Percentiles rank a stretch among this genome's conserved stretches.
These are phyloP conservation scores for Tulasnella sp. DNA, from an alignment of 768 basidiomycete genomes.

Conservation along the genomic window DNA sequence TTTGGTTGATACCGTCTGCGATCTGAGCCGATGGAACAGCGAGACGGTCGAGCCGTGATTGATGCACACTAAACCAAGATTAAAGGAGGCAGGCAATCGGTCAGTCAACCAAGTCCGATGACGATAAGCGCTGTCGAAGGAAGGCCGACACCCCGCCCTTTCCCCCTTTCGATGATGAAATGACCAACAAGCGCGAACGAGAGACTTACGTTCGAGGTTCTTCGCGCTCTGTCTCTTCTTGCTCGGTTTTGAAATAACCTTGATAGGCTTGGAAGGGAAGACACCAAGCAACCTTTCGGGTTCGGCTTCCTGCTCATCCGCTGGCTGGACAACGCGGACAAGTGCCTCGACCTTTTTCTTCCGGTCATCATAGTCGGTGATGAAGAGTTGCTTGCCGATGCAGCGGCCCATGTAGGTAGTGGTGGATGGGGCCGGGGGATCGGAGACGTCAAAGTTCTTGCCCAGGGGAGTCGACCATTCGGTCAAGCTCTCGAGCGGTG, in stretches of 20 bases:
- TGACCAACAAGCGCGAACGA: neutral
- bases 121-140: neutral
- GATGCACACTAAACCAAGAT: constrained; percentile 59
- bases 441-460: constrained; percentile 55
- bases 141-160: neutral
- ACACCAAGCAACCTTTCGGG: constrained; percentile 74
- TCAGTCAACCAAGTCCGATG: neutral
- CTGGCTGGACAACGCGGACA: constrained; percentile 75
- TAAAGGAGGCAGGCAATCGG: constrained; percentile 1
- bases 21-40: constrained; percentile 88
- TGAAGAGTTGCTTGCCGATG: constrained; percentile 90
- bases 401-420: constrained; percentile 88
- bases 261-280: constrained; percentile 91
- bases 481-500: constrained; percentile 71
- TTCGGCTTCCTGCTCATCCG: constrained; percentile 70
- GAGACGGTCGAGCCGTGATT: constrained; percentile 94
- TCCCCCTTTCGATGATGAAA: neutral
- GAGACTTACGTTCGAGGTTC: constrained; percentile 71
- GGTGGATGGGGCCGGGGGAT: constrained; percentile 27
- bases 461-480: constrained; percentile 84
- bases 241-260: constrained; percentile 96
- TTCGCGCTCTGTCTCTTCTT: constrained; percentile 94
- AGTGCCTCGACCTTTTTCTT: constrained; percentile 92
- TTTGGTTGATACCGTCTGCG: constrained; percentile 91
- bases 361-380: constrained; percentile 89